These are phyloP conservation scores for Phytophthora pinifolia DNA, from an alignment of 352 stramenopile species.

Conservation along the genomic window DNA sequence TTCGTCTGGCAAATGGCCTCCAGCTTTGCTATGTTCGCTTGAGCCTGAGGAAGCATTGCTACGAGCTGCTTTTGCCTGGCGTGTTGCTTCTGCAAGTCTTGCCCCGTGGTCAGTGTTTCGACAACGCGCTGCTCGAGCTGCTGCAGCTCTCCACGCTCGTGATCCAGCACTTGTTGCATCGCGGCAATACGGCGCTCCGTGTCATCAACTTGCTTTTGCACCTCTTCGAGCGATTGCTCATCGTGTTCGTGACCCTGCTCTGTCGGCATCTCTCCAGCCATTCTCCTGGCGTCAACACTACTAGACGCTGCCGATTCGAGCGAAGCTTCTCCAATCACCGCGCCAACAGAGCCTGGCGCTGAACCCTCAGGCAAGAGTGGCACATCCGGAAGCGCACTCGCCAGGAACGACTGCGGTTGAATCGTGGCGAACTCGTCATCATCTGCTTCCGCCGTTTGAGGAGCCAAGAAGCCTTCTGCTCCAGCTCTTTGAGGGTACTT, in stretches of 20 bases:
- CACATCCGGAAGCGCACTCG: slow-evolving; percentile 15
- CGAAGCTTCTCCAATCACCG: background rate
- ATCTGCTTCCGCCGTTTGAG: slow-evolving; percentile 15
- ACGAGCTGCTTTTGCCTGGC: slow-evolving; percentile 56
- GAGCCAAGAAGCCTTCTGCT: slow-evolving; percentile 8
- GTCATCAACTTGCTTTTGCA: slow-evolving; percentile 36
- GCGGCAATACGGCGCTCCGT: slow-evolving; percentile 37
- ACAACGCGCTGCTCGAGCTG: slow-evolving; percentile 35
- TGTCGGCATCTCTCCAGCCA: background rate
- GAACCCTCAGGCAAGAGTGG: slow-evolving; percentile 8
- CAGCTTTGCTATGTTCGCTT: slow-evolving; percentile 69
- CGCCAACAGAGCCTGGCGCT: background rate
- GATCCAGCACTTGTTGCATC: slow-evolving; percentile 44
- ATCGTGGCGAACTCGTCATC: slow-evolving; percentile 19
- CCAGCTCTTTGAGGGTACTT: background rate
- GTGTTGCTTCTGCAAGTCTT: slow-evolving; percentile 51
- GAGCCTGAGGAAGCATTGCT: slow-evolving; percentile 59
- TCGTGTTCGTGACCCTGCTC: background rate
- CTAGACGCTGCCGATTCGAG: slow-evolving; percentile 4
- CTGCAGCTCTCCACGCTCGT: slow-evolving; percentile 30
- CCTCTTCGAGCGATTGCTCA: slow-evolving; percentile 26
- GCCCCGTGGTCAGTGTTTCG: slow-evolving; percentile 28
- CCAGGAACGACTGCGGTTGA: slow-evolving; percentile 13
- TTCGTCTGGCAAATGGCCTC: slow-evolving; percentile 62
- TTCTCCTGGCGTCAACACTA: slow-evolving; percentile 10